Percentiles rank a stretch among this genome's conserved stretches.
These are phyloP conservation scores for Paramecium primaurelia DNA, from an alignment of 73 alveolate genomes.

Conservation along the genomic window DNA sequence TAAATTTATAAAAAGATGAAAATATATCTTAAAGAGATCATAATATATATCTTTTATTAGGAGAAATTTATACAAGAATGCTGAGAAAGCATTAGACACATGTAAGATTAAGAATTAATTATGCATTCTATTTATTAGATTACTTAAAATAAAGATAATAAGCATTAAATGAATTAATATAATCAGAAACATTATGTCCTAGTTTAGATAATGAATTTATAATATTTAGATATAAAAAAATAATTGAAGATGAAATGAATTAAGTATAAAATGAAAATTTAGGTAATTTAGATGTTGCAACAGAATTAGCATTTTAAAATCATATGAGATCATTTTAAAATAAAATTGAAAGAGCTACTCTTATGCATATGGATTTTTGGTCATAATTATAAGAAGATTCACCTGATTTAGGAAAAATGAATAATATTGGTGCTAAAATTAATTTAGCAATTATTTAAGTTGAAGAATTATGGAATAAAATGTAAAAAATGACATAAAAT, in stretches of 20 bases:
- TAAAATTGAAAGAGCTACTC: constrained; percentile 45
- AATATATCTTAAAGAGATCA: constrained; percentile 30
- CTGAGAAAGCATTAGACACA: constrained; percentile 17
- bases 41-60: neutral
- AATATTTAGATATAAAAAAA: neutral
- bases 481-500: constrained; percentile 23
- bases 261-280: constrained; percentile 22
- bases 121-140: constrained; percentile 33
- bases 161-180: constrained; percentile 24
- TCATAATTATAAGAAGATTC: constrained; percentile 48
- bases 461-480: constrained; percentile 54
- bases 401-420: constrained; percentile 60
- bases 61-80: neutral
- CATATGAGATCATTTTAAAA: constrained; percentile 47
- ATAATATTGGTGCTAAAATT: constrained; percentile 49
- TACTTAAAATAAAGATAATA: neutral
- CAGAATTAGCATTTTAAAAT: constrained; percentile 48
- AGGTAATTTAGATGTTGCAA: constrained; percentile 30
- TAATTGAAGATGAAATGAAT: constrained; percentile 40
- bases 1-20: neutral
- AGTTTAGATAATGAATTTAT: constrained; percentile 3
- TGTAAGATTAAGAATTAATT: neutral
- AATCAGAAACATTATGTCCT: neutral
- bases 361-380: constrained; percentile 62
- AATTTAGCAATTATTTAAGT: constrained; percentile 23